Base-by-base conservation (phyloP, 192 early-diverging fungal species). In the Coemansia sp. region DNA sequence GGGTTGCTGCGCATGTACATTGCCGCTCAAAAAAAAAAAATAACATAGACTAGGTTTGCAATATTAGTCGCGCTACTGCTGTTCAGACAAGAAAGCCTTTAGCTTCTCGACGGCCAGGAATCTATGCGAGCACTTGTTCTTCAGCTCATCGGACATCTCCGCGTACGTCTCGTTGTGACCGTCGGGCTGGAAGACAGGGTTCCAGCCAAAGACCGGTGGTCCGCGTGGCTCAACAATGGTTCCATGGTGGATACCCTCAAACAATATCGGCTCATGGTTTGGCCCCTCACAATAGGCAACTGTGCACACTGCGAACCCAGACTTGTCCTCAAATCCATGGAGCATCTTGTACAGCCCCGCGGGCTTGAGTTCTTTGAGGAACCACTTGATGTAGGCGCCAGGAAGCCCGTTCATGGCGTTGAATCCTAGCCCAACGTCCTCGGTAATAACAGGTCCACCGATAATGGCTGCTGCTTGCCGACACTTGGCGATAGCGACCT, bases 351-450 rank as follows among this genome's bases (percentile, higher is more conserved):
- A 89, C 59, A 99, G 74, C 0, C 85, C 87, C 30, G 90, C 89
- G 37, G 90, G 91, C 43, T 92, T 91, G 40, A 98, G 68, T 40
- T 87, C 84, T 53, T 92, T 86, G 53, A 96, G 75, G 74, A 99
- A 99, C 96, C 96, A 98, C 80, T 99, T 99, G 67, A 96, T 91
- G 72, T 77, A 80, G 1, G 96, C 93, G 6, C 96, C 96, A 14
- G 96, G 95, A 43, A 98, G 88, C 8, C 92, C 92, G 65, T 95
- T 92, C 78, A 99, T 84, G 7, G 95, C 94, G 68, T 93, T 95
- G 86, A 98, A 99, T 72, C 94, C 94, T 44, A 99, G 87, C 35
- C 88, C 88, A 8, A 96, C 98, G 84, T 99, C 97, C 79, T 99
- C 97, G 42, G 91, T 93, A 55, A 98, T 89, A 50, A 91, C 91